Evolutionary conservation across 768 basidiomycete genomes (phyloP), one percentile per base, ranked within the genome.

Genomic region (Pisolithus orientalis): DNA sequence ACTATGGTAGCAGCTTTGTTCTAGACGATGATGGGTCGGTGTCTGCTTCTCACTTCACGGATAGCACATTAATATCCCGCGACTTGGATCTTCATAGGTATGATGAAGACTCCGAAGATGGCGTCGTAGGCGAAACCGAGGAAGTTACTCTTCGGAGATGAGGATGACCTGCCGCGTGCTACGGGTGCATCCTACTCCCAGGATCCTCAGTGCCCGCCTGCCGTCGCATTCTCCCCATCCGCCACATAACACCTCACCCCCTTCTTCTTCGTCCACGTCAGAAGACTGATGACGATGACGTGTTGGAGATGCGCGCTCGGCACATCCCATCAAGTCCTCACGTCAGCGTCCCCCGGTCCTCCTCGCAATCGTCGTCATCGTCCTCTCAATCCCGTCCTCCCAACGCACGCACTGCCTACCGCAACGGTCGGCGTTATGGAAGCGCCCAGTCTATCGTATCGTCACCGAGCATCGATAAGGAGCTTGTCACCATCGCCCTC

Each of bases 21-120:
- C 70, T 70, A 58, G 76, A 77, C n/a, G 79, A 82, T 60, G 84
- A 85, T 54, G 82, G 84, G 85, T 87, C 57, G 62, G 84, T 75
- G 5, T 52, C 34, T 28, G 2, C 6, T 8, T 32, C 1, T 32
- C 6, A 2, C 31, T 21, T 50, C 29, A 9, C n/a, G 29, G 32
- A 11, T 9, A 25, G 52, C 14, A 27, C 21, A 16, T 2, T 39
- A 42, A 44, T 54, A 45, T 34, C 54, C 11, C 47, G 49, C 58
- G 52, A 48, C 53, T 49, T n/a, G 39, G 17, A 28, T 1, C 24
- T 45, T 28, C 17, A 27, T 37, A 87, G 84, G 28, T 87, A 87
- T 56, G 85, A 85, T 53, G 82, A 86, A 61, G 83, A 86, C 60
- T 76, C 81, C 32, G 85, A 86, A 57, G 77, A 78, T 49, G 79